Conservation (phyloP, 2,329 filamentous ascomycete genomes). For the Penicillium sp. region DNA sequence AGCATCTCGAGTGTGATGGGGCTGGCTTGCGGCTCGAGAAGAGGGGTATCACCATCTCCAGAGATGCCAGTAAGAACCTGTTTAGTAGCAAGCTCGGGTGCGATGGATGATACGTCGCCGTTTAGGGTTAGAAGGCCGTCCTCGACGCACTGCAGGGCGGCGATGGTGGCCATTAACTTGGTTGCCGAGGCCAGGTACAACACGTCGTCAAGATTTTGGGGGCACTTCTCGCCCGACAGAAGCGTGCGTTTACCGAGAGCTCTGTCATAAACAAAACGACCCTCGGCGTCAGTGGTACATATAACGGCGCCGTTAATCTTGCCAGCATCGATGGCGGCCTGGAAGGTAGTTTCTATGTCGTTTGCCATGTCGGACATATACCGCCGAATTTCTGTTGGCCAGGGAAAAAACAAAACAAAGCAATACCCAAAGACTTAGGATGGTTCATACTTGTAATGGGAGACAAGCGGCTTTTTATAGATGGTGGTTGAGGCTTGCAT, state of each 20-base stretch:
- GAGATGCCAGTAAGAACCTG: conserved; percentile 48
- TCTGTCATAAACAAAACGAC: conserved; percentile 40
- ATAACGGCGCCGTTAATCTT: conserved; percentile 45
- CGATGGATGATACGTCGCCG: conserved; percentile 42
- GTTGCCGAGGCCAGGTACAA: conserved; percentile 28
- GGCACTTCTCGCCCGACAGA: conserved; percentile 36
- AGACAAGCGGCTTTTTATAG: background rate
- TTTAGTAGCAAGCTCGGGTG: conserved; percentile 49
- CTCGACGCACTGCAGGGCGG: conserved; percentile 54
- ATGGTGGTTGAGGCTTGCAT: too few species aligned
- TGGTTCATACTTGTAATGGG: background rate
- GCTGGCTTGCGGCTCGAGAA: conserved; percentile 27
- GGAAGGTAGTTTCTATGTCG: conserved; percentile 37
- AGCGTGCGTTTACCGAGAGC: conserved; percentile 40
- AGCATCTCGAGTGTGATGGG: conserved; percentile 51
- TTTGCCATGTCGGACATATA: conserved; percentile 15
- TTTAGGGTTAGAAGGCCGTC: conserved; percentile 46
- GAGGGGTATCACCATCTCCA: conserved; percentile 37
- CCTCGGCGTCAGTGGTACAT: conserved; percentile 37
- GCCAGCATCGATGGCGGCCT: conserved; percentile 41
- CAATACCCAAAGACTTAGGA: background rate
- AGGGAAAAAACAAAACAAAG: background rate
- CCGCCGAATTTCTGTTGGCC: background rate
- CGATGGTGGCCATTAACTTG: conserved; percentile 50
- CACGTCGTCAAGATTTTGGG: conserved; percentile 33